These are phyloP conservation scores for Westerdykella sp. DNA, from an alignment of 2,329 filamentous ascomycete species.

Conservation along the genomic window DNA sequence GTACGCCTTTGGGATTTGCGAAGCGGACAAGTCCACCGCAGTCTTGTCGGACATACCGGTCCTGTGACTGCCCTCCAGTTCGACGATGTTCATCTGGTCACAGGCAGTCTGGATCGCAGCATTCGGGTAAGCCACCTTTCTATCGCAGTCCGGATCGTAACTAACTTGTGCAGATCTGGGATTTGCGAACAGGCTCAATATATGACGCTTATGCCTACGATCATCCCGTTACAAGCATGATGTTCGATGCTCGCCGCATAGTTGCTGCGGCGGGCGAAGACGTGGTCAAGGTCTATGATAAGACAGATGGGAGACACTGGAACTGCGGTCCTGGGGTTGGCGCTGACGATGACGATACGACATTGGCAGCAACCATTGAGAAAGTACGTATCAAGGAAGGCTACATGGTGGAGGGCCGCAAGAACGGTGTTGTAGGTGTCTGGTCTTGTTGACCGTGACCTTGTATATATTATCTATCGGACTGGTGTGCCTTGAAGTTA, in stretches of 20 bases:
- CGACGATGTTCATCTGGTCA: slow-evolving; percentile 91
- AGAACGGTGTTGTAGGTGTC: slow-evolving; percentile 80
- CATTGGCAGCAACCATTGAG: slow-evolving; percentile 57
- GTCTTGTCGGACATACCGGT: slow-evolving; percentile 89
- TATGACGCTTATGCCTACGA: slow-evolving; percentile 96
- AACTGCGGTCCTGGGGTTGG: slow-evolving; percentile 81
- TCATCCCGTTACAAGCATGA: slow-evolving; percentile 86
- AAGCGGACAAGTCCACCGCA: slow-evolving; percentile 94
- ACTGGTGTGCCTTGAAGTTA: not conserved
- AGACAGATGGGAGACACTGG: slow-evolving; percentile 93
- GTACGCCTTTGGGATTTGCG: slow-evolving; percentile 93
- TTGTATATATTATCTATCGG: slow-evolving; percentile 5
- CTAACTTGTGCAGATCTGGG: slow-evolving; percentile 73
- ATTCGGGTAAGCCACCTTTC: slow-evolving; percentile 65
- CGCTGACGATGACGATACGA: slow-evolving; percentile 58
- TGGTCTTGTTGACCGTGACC: slow-evolving; percentile 52
- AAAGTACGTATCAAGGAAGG: slow-evolving; percentile 87
- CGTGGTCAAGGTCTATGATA: slow-evolving; percentile 97
- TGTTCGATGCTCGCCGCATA: slow-evolving; percentile 89
- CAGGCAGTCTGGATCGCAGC: slow-evolving; percentile 85
- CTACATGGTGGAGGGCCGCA: slow-evolving; percentile 84
- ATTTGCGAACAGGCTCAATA: slow-evolving; percentile 91
- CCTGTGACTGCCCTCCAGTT: slow-evolving; percentile 93
- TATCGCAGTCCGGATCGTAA: slow-evolving; percentile 7
- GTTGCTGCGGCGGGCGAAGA: slow-evolving; percentile 85